Evolutionary conservation across 495 filamentous ascomycete species (phyloP).

Genomic region (Neurospora terricola): DNA sequence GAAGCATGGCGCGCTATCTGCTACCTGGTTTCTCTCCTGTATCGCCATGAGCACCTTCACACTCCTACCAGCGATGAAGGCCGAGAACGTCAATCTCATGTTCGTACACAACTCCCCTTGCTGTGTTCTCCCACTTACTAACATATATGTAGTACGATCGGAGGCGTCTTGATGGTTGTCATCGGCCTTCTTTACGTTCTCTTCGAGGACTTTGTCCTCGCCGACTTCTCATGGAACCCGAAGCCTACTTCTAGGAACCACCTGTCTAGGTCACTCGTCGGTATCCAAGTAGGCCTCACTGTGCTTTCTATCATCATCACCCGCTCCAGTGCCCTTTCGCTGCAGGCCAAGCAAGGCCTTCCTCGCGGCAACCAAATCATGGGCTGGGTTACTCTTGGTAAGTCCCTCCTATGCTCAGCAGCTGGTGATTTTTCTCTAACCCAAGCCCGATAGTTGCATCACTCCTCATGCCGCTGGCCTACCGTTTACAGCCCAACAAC

Average conservation of each 20-base stretch:
- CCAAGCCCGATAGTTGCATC: conserved; percentile 49
- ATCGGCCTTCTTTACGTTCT: conserved; percentile 73
- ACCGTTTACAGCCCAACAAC: conserved; percentile 70
- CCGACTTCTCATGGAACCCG: conserved; percentile 26
- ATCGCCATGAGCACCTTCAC: conserved; percentile 84
- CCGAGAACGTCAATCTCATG: conserved; percentile 70
- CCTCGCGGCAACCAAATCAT: conserved; percentile 80
- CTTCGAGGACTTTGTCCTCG: conserved; percentile 63
- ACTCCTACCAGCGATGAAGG: conserved; percentile 74
- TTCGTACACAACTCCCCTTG: conserved; percentile 32
- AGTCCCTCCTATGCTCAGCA: conserved; percentile 13
- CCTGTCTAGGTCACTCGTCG: conserved; percentile 33
- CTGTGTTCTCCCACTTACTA: conserved; percentile 13
- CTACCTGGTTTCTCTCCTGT: conserved; percentile 69
- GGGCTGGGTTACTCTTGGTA: conserved; percentile 78
- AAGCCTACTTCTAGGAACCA: conserved; percentile 19
- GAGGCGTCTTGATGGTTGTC: conserved; percentile 67
- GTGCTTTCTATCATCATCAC: conserved; percentile 79
- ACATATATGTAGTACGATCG: conserved; percentile 49
- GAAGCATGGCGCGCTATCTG: conserved; percentile 50
- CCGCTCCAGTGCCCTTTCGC: conserved; percentile 63
- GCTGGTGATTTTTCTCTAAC: conserved; percentile 1
- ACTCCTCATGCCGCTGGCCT: conserved; percentile 67
- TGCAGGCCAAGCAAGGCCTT: conserved; percentile 83
- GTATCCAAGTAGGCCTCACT: conserved; percentile 62